Evolutionary conservation across 805 yeast species (phyloP).

Genomic region (Candida succiphila): DNA sequence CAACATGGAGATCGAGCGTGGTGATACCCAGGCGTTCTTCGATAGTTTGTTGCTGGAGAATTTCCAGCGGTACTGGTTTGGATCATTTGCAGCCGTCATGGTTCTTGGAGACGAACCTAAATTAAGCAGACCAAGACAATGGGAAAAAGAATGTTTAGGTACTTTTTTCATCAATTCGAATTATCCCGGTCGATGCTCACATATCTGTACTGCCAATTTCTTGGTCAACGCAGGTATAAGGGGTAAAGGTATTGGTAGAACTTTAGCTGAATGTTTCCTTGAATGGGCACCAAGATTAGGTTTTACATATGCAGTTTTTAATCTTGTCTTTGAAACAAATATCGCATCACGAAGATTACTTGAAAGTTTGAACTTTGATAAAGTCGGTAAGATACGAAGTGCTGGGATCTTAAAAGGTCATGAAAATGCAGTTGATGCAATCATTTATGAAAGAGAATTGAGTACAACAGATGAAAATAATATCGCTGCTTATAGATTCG

Average conservation of each 20-base stretch:
- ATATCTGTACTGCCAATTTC: constrained; percentile 84
- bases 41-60: constrained; percentile 69
- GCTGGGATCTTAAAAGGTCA: constrained; percentile 84
- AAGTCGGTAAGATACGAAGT: constrained; percentile 73
- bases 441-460: constrained; percentile 76
- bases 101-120: constrained; percentile 61
- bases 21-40: constrained; percentile 80
- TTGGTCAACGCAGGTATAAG: constrained; percentile 89
- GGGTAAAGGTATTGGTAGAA: constrained; percentile 84
- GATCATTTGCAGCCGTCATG: constrained; percentile 70
- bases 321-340: constrained; percentile 82
- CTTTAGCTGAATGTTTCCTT: constrained; percentile 71
- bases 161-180: constrained; percentile 78
- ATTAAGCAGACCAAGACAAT: constrained; percentile 46
- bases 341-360: constrained; percentile 71
- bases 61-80: constrained; percentile 83
- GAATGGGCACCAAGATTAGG: constrained; percentile 91
- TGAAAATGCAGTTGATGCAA: constrained; percentile 77
- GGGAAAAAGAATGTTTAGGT: constrained; percentile 93
- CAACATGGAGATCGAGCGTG: constrained; percentile 84
- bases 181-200: constrained; percentile 88
- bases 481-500: constrained; percentile 52
- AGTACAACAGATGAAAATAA: constrained; percentile 43
- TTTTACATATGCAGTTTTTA: constrained; percentile 75
- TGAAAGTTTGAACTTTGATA: constrained; percentile 65